phyloP scores from a whole-genome alignment of 805 yeast genomes.

The Candida arabinofermentans region DNA sequence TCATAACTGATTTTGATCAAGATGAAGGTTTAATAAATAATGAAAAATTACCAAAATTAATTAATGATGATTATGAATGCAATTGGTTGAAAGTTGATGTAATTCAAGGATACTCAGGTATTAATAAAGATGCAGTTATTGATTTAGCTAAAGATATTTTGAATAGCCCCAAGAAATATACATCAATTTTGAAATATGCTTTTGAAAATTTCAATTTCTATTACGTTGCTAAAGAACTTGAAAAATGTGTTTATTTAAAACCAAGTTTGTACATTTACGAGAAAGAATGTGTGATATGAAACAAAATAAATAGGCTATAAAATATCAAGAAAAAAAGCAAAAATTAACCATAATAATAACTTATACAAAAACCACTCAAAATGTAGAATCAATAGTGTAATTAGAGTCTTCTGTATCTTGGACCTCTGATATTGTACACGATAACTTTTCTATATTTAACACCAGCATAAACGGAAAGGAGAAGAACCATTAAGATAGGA shows the following conservation, averaged over 20 bases:
- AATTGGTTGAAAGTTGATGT: slow-evolving; percentile 43
- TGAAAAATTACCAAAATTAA: slow-evolving; percentile 16
- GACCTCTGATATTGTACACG: slow-evolving; percentile 22
- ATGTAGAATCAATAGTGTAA: no score
- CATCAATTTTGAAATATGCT: neutral
- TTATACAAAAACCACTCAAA: no score
- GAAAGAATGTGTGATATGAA: slow-evolving; percentile 1
- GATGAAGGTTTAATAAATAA: neutral
- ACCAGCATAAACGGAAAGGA: slow-evolving; percentile 9
- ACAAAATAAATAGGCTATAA: neutral
- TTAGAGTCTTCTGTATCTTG: slow-evolving; percentile 28
- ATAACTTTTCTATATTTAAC: slow-evolving; percentile 20
- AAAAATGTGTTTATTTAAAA: slow-evolving; percentile 3
- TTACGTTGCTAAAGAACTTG: slow-evolving; percentile 6
- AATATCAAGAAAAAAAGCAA: neutral
- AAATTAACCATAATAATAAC: neutral
- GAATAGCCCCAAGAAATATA: slow-evolving; percentile 8
- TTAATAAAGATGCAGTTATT: slow-evolving; percentile 24
- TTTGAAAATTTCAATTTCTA: slow-evolving; percentile 11
- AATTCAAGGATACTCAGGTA: slow-evolving; percentile 37
- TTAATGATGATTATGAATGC: no score
- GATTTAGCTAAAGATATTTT: neutral
- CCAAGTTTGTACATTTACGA: slow-evolving; percentile 21
- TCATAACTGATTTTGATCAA: slow-evolving; percentile 3
- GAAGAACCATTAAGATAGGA: slow-evolving; percentile 12